These are phyloP conservation scores for Aspergillus proliferans DNA, from an alignment of 2,329 filamentous ascomycete genomes.

Conservation along the genomic window DNA sequence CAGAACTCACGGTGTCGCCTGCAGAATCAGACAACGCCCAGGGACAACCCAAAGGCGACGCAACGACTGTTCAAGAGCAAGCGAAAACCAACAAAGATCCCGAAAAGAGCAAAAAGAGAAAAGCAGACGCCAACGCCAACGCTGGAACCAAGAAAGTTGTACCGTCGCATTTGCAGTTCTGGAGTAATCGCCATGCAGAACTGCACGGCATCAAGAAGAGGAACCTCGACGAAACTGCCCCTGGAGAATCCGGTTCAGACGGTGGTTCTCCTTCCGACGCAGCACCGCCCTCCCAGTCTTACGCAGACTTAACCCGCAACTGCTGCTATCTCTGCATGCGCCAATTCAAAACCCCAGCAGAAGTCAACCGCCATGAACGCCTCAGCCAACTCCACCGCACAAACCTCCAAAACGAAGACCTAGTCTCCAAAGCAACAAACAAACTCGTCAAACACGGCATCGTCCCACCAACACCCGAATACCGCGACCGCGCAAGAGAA, in stretches of 20 bases:
- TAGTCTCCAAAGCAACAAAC: slow-evolving; percentile 35
- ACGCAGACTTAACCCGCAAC: slow-evolving; percentile 52
- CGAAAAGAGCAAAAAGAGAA: slow-evolving; percentile 43
- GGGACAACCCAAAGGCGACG: slow-evolving; percentile 16
- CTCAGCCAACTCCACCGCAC: slow-evolving; percentile 52
- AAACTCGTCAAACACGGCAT: slow-evolving; percentile 41
- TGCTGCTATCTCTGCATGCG: slow-evolving; percentile 59
- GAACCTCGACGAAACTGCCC: slow-evolving; percentile 20
- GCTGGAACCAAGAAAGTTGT: slow-evolving; percentile 43
- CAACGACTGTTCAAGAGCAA: slow-evolving; percentile 15
- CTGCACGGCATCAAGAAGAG: slow-evolving; percentile 49
- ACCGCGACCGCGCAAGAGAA: slow-evolving; percentile 43
- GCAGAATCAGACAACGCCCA: slow-evolving; percentile 37
- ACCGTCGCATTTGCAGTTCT: slow-evolving; percentile 63
- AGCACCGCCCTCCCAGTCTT: slow-evolving; percentile 49
- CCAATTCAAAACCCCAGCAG: slow-evolving; percentile 49
- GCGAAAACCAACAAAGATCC: slow-evolving; percentile 32
- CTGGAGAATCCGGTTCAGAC: slow-evolving; percentile 7
- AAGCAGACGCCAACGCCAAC: slow-evolving; percentile 36
- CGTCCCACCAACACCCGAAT: slow-evolving; percentile 31
- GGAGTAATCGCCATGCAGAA: slow-evolving; percentile 65
- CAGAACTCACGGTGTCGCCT: slow-evolving; percentile 54
- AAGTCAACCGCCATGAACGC: slow-evolving; percentile 56
- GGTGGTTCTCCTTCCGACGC: slow-evolving; percentile 21
- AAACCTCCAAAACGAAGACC: slow-evolving; percentile 48